phyloP scores from a whole-genome alignment of 441 rosid species.

The Pelargonium australe region DNA sequence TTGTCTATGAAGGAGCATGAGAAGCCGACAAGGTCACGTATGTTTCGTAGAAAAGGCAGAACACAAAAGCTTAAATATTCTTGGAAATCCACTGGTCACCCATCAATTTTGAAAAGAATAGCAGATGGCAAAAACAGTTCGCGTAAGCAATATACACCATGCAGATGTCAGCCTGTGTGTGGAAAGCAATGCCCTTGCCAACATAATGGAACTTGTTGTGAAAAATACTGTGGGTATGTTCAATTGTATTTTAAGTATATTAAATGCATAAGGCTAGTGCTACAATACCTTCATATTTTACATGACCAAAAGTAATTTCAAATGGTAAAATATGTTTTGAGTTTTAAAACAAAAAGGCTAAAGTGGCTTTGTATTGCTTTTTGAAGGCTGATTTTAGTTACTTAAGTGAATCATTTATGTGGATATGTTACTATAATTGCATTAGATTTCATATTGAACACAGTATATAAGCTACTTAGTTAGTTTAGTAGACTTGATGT shows the following conservation, averaged over 20 bases:
- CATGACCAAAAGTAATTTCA: not conserved
- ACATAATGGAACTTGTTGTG: slow-evolving; percentile 71
- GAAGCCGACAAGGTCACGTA: slow-evolving; percentile 42
- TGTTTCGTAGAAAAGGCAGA: slow-evolving; percentile 57
- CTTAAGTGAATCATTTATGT: not conserved
- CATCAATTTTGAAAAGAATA: slow-evolving; percentile 58
- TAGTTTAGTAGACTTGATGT: not conserved
- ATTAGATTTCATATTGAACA: not conserved
- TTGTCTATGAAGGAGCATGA: slow-evolving; percentile 50
- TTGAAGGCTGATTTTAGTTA: not conserved
- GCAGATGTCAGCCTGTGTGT: slow-evolving; percentile 75
- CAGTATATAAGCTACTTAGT: not conserved
- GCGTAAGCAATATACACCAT: slow-evolving; percentile 75
- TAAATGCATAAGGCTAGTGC: not conserved
- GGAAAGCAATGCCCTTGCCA: slow-evolving; percentile 78
- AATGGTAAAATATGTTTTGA: not conserved
- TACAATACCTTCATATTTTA: no score
- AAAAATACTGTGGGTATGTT: slow-evolving; percentile 92
- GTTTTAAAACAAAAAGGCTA: not conserved
- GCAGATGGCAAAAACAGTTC: slow-evolving; percentile 52
- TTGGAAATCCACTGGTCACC: slow-evolving; percentile 74
- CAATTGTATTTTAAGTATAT: slow-evolving; percentile 11
- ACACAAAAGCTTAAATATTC: slow-evolving; percentile 72
- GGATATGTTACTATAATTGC: not conserved
- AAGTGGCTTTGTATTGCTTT: not conserved